A percentile compares a stretch with the other conserved stretches of the same genome.
Evolutionary conservation across 129 eudicot genomes (phyloP).

Genomic region (Escallonia rubra): DNA sequence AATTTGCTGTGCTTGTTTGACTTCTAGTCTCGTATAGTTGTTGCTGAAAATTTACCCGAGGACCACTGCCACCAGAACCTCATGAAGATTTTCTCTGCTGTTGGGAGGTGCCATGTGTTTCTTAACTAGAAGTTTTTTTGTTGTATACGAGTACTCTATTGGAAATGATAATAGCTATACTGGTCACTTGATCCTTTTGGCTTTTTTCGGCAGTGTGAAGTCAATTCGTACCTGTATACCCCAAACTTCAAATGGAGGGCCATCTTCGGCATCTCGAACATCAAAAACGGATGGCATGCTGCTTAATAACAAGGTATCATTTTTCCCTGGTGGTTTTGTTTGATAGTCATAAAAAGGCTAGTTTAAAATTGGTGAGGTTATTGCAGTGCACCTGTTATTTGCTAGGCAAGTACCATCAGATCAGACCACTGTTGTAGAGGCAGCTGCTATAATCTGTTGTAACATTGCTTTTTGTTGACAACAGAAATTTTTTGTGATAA

Average conservation of each 20-base stretch:
- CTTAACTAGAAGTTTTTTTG: background rate
- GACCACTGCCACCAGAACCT: constrained; percentile 94
- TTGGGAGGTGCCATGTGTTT: constrained; percentile 68
- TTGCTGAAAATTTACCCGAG: constrained; percentile 94
- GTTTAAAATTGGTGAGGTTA: background rate
- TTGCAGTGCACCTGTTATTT: too few species aligned
- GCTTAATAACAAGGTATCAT: constrained; percentile 68
- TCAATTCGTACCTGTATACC: constrained; percentile 97
- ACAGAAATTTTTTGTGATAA: too few species aligned
- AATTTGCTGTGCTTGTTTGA: background rate
- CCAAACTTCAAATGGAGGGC: constrained; percentile 61
- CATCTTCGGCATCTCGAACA: constrained; percentile 58
- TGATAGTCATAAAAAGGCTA: background rate
- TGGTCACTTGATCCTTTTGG: constrained; percentile 2
- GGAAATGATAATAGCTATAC: background rate
- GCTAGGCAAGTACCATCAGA: too few species aligned
- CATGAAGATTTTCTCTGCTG: constrained; percentile 86
- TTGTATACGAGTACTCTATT: background rate
- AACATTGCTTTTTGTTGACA: too few species aligned
- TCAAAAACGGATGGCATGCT: constrained; percentile 61
- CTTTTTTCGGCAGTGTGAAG: constrained; percentile 63
- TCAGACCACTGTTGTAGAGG: too few species aligned
- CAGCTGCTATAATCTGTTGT: too few species aligned
- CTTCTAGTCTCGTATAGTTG: constrained; percentile 71
- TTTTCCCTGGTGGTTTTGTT: too few species aligned